Evolutionary conservation across 495 filamentous ascomycete genomes (phyloP).

Genomic region (Pyrenopolyporus hunteri): DNA sequence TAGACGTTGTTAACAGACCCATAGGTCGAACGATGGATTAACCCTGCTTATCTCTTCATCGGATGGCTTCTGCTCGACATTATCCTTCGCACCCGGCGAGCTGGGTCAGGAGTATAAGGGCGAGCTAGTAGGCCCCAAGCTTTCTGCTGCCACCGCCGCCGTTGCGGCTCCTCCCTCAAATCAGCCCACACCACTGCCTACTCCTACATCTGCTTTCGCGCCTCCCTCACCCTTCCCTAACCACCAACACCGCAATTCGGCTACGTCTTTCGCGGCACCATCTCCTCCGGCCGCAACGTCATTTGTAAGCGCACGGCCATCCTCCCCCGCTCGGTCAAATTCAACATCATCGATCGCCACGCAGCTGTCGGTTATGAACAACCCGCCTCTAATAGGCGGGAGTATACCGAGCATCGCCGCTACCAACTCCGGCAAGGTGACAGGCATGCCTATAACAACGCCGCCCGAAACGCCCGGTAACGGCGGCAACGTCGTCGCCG

Average conservation of each 20-base stretch:
- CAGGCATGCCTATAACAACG: slow-evolving; percentile 66
- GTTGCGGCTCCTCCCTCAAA: slow-evolving; percentile 54
- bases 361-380: slow-evolving; percentile 64
- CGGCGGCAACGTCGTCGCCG: slow-evolving; percentile 48
- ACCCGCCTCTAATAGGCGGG: slow-evolving; percentile 77
- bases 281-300: slow-evolving; percentile 60
- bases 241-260: slow-evolving; percentile 58
- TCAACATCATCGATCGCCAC: slow-evolving; percentile 86
- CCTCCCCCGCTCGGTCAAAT: slow-evolving; percentile 80
- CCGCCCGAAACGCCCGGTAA: slow-evolving; percentile 80
- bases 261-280: slow-evolving; percentile 59
- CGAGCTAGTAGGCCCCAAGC: slow-evolving; percentile 60
- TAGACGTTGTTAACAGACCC: slow-evolving; percentile 38
- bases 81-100: slow-evolving; percentile 84
- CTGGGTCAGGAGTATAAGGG: slow-evolving; percentile 85
- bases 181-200: slow-evolving; percentile 68
- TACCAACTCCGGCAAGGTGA: slow-evolving; percentile 64
- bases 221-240: slow-evolving; percentile 63
- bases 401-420: slow-evolving; percentile 77
- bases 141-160: slow-evolving; percentile 44
- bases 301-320: slow-evolving; percentile 62
- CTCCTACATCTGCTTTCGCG: slow-evolving; percentile 64
- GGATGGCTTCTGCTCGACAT: slow-evolving; percentile 93
- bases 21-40: slow-evolving; percentile 90
- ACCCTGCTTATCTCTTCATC: slow-evolving; percentile 96